Conservation (phyloP, 2,329 filamentous ascomycete genomes). For the Xylaria polymorpha region DNA sequence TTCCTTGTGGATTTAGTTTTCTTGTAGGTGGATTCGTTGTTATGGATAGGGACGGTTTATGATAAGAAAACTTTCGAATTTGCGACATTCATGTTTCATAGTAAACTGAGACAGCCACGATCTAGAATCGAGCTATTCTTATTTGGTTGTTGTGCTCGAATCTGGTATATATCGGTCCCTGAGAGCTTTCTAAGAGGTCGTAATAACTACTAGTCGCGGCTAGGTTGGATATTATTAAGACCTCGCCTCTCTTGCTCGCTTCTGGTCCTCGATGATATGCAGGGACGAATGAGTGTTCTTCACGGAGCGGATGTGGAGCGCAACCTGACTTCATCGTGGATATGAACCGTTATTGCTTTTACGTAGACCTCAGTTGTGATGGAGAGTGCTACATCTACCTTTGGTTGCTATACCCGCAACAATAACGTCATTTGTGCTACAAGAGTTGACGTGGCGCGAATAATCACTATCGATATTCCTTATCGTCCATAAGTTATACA, state of each 20-base stretch:
- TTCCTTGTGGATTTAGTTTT: not conserved
- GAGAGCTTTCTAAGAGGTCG: not conserved
- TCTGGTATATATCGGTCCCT: not conserved
- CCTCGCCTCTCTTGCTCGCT: not conserved
- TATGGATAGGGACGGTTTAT: not conserved
- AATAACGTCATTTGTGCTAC: not conserved
- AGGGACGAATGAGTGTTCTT: not conserved
- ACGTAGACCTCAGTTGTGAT: not conserved
- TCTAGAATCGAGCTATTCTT: too few species aligned
- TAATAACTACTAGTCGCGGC: not conserved
- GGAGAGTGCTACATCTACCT: not conserved
- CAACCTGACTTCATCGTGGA: not conserved
- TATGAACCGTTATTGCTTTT: not conserved
- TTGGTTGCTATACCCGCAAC: not conserved
- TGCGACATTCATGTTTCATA: not conserved
- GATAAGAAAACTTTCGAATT: not conserved
- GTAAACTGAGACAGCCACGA: not conserved
- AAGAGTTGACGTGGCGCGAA: not conserved
- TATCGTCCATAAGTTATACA: not conserved
- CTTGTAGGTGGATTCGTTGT: not conserved
- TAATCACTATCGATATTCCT: not conserved
- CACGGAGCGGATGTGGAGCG: not conserved
- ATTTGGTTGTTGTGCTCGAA: not conserved
- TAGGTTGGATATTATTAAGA: not conserved
- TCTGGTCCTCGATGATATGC: not conserved